Evolutionary conservation across 257 asterid species (phyloP).

Genomic region (Verbena officinalis): DNA sequence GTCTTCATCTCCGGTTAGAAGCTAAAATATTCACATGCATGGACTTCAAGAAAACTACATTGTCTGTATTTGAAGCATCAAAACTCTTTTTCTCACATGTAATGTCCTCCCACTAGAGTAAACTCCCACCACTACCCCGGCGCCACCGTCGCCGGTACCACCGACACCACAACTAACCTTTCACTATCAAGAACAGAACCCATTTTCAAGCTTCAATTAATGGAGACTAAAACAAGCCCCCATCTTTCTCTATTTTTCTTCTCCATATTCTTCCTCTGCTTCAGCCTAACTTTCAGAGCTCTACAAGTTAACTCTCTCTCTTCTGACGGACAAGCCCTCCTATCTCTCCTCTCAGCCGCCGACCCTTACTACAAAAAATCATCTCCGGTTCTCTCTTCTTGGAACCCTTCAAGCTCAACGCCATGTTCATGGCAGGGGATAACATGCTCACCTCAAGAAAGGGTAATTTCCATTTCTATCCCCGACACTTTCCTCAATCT

Average conservation of each 20-base stretch:
- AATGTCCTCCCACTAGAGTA: conserved; percentile 43
- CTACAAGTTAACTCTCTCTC: conserved; percentile 50
- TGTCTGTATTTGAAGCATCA: conserved; percentile 48
- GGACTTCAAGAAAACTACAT: conserved; percentile 35
- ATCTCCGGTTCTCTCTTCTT: conserved; percentile 72
- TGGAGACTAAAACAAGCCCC: conserved; percentile 39
- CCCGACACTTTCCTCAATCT: conserved; percentile 85
- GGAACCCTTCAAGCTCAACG: conserved; percentile 68
- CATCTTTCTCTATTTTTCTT: conserved; percentile 25
- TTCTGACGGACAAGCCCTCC: conserved; percentile 81
- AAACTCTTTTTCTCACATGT: conserved; percentile 51
- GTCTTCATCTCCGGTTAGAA: conserved; percentile 36
- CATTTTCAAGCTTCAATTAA: conserved; percentile 30
- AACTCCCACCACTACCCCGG: conserved; percentile 33
- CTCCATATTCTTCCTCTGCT: conserved; percentile 33
- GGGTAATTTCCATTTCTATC: conserved; percentile 80
- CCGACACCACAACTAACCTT: conserved; percentile 12
- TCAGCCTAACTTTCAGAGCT: conserved; percentile 16
- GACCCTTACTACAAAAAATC: conserved; percentile 55
- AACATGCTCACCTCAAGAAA: conserved; percentile 85
- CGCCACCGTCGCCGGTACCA: conserved; percentile 19
- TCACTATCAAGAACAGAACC: conserved; percentile 4
- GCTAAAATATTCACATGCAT: conserved; percentile 49
- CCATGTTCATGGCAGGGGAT: conserved; percentile 97
- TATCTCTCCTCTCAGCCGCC: conserved; percentile 66